phyloP scores from a whole-genome alignment of 2,329 filamentous ascomycete genomes.

The Tolypocladium tropicale region DNA sequence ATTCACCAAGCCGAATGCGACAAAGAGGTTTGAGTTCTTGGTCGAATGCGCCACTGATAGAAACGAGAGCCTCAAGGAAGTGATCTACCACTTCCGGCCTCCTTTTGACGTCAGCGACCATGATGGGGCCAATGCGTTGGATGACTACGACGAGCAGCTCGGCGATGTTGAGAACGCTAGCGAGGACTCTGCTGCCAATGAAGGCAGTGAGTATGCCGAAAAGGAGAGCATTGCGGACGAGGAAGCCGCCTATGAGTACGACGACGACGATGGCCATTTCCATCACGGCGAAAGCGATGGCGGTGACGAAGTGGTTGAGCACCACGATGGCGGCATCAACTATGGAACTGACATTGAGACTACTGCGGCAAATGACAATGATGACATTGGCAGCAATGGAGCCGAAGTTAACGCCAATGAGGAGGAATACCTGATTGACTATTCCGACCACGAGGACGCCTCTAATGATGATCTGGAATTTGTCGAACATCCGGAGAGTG shows the following conservation, averaged over 20 bases:
- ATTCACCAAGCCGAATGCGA: slow-evolving; percentile 27
- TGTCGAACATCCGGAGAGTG: neutral
- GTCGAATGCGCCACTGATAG: slow-evolving; percentile 31
- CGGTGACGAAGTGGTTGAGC: neutral
- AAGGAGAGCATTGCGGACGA: neutral
- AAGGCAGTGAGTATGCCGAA: neutral
- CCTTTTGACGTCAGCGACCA: slow-evolving; percentile 6
- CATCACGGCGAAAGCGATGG: neutral
- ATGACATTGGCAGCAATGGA: neutral
- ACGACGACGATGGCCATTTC: slow-evolving; percentile 6
- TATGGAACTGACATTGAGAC: neutral
- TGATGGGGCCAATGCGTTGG: slow-evolving; percentile 3
- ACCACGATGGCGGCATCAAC: neutral
- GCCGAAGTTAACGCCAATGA: neutral
- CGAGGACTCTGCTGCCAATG: slow-evolving; percentile 3
- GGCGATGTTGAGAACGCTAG: neutral
- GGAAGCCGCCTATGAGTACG: slow-evolving; percentile 4
- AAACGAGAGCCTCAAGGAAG: slow-evolving; percentile 29
- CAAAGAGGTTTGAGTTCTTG: slow-evolving; percentile 27
- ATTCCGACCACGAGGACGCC: neutral
- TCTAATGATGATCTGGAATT: neutral
- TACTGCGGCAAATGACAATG: neutral
- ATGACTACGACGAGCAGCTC: slow-evolving; percentile 7
- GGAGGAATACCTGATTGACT: neutral
- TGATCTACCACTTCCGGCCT: slow-evolving; percentile 26